Evolutionary conservation across 257 asterid genomes (phyloP).

Genomic region (Fraxinus anomala): DNA sequence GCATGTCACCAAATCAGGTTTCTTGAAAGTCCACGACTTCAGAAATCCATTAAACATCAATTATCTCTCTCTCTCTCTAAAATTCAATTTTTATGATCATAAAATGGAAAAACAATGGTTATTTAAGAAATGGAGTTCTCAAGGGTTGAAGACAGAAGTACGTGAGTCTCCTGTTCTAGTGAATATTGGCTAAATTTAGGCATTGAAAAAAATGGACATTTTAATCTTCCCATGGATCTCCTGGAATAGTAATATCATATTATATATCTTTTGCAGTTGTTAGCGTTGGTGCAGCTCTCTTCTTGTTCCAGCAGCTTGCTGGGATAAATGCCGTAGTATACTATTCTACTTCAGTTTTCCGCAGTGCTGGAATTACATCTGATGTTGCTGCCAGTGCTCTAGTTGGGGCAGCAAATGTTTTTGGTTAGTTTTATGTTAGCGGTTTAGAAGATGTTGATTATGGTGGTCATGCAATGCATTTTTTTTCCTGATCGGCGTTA

Average conservation of each 20-base stretch:
- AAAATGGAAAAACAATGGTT: background rate
- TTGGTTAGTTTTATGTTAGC: conserved; percentile 58
- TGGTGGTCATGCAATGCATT: conserved; percentile 4
- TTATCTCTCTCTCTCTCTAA: background rate
- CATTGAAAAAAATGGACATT: background rate
- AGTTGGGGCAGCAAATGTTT: conserved; percentile 92
- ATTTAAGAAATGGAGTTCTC: background rate
- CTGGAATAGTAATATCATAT: background rate
- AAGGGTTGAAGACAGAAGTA: background rate
- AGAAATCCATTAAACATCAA: background rate
- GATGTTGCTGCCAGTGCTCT: conserved; percentile 95
- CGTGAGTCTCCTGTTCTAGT: background rate
- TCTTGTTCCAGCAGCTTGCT: conserved; percentile 88
- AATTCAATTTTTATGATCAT: background rate
- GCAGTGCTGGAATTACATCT: conserved; percentile 88
- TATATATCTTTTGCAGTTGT: conserved; percentile 62
- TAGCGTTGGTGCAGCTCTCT: conserved; percentile 88
- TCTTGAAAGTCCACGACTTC: background rate
- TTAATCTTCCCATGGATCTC: background rate
- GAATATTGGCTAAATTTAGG: background rate
- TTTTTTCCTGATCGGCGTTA: conserved; percentile 26
- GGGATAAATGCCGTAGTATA: conserved; percentile 95
- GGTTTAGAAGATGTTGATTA: background rate
- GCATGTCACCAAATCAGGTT: background rate
- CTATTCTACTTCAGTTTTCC: conserved; percentile 91